Percentiles rank a stretch among this genome's conserved stretches.
These are phyloP conservation scores for Termitomyces sp. DNA, from an alignment of 768 basidiomycete species.

Conservation along the genomic window DNA sequence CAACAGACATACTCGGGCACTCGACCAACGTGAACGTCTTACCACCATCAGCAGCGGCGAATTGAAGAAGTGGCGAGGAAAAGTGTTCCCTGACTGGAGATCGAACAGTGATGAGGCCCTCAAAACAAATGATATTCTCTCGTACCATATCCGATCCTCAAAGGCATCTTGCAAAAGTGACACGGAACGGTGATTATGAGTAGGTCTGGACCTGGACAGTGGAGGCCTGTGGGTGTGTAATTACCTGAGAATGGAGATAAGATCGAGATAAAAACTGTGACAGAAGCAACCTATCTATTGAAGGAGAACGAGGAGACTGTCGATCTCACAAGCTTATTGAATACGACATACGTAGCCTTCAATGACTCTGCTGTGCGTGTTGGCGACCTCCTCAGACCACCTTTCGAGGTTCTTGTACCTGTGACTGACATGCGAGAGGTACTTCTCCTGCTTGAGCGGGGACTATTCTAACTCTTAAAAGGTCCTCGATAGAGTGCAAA, in stretches of 20 bases:
- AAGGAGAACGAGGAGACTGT: slow-evolving; percentile 17
- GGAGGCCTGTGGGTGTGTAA: not conserved
- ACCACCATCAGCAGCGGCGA: slow-evolving; percentile 59
- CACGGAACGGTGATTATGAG: not conserved
- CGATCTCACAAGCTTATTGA: slow-evolving; percentile 32
- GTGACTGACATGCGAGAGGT: slow-evolving; percentile 54
- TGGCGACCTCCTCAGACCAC: slow-evolving; percentile 8
- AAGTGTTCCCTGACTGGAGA: slow-evolving; percentile 79
- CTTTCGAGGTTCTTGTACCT: slow-evolving; percentile 27
- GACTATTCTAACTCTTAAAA: slow-evolving; percentile 17
- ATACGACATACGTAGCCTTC: slow-evolving; percentile 40
- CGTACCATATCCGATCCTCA: slow-evolving; percentile 45
- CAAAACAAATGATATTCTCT: not conserved
- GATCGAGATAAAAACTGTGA: not conserved
- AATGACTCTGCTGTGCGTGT: slow-evolving; percentile 9
- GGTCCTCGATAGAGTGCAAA: slow-evolving; percentile 61
- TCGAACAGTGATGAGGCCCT: not conserved
- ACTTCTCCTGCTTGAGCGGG: not conserved
- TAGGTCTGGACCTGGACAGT: not conserved
- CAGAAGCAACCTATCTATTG: not conserved
- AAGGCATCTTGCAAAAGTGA: slow-evolving; percentile 20
- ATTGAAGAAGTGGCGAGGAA: slow-evolving; percentile 87
- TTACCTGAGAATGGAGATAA: not conserved
- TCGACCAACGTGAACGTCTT: slow-evolving; percentile 79
- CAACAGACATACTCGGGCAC: slow-evolving; percentile 65